Conservation (phyloP, 345 rosid genomes). For the Combretum micranthum region DNA sequence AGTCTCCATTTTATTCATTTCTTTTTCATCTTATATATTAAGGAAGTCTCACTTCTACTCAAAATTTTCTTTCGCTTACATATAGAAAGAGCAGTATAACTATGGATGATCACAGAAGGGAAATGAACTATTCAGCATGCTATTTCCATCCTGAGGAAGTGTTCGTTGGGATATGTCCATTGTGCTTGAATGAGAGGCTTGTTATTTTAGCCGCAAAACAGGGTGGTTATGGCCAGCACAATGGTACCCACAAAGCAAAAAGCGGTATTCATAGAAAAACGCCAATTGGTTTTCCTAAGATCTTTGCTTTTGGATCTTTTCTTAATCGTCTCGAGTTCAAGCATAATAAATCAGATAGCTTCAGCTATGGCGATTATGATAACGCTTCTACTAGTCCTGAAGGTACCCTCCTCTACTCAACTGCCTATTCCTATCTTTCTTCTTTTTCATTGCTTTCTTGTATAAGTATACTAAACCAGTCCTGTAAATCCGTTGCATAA, state of each 20-base stretch:
- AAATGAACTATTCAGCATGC: slow-evolving; percentile 39
- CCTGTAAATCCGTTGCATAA: no score
- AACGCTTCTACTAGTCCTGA: slow-evolving; percentile 68
- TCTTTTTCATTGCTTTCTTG: not conserved
- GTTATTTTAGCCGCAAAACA: slow-evolving; percentile 68
- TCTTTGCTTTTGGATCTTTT: slow-evolving; percentile 68
- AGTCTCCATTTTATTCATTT: not conserved
- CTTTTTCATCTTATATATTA: no score
- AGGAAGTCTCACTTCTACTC: not conserved
- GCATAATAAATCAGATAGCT: slow-evolving; percentile 41
- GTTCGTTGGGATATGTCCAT: slow-evolving; percentile 66
- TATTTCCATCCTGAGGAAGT: slow-evolving; percentile 70
- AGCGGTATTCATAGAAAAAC: slow-evolving; percentile 19
- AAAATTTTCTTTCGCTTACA: not conserved
- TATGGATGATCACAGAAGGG: slow-evolving; percentile 54
- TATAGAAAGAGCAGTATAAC: slow-evolving; percentile 1
- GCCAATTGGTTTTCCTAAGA: slow-evolving; percentile 46
- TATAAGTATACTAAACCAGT: not conserved
- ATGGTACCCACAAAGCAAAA: not conserved
- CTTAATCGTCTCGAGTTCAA: slow-evolving; percentile 66
- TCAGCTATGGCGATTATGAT: slow-evolving; percentile 14
- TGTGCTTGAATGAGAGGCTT: slow-evolving; percentile 85
- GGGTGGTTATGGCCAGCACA: slow-evolving; percentile 10
- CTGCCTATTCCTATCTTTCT: not conserved
- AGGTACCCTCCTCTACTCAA: slow-evolving; percentile 35